A percentile compares a stretch with the other conserved stretches of the same genome.
phyloP scores from a whole-genome alignment of 2,329 filamentous ascomycete species.

The Cryphonectria japonica region DNA sequence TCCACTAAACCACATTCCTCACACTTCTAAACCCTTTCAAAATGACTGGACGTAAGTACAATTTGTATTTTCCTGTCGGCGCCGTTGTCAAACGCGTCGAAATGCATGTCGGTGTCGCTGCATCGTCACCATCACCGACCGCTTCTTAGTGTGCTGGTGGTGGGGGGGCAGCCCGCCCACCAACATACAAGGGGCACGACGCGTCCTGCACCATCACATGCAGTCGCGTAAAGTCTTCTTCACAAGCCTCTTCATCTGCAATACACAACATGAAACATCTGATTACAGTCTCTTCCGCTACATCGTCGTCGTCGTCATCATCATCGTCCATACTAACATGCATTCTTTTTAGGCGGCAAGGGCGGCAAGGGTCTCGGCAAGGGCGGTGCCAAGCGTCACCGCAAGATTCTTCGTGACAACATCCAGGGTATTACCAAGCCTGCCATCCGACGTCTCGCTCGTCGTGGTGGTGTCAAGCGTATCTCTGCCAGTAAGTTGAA shows the following conservation, averaged over 20 bases:
- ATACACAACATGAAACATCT: slow-evolving; percentile 4
- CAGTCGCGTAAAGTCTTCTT: slow-evolving; percentile 24
- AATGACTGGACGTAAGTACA: slow-evolving; percentile 61
- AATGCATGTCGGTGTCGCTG: slow-evolving; percentile 11
- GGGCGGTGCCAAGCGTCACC: slow-evolving; percentile 97
- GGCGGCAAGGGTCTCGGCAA: slow-evolving; percentile 98
- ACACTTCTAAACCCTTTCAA: slow-evolving; percentile 48
- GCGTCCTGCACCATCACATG: slow-evolving; percentile 35
- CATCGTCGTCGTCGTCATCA: slow-evolving; percentile 13
- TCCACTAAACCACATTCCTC: slow-evolving; percentile 29
- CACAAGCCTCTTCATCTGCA: slow-evolving; percentile 23
- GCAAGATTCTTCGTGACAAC: slow-evolving; percentile 99
- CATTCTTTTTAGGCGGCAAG: slow-evolving; percentile 72
- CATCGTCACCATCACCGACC: slow-evolving; percentile 31
- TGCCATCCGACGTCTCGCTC: slow-evolving; percentile 95
- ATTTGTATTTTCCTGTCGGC: slow-evolving; percentile 19
- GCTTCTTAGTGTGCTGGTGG: slow-evolving; percentile 24
- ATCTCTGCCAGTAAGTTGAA: slow-evolving; percentile 82
- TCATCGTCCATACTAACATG: slow-evolving; percentile 48
- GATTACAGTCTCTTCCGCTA: neutral
- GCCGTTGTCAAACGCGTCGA: slow-evolving; percentile 17
- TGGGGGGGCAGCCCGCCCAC: slow-evolving; percentile 34
- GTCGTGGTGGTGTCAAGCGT: slow-evolving; percentile 99
- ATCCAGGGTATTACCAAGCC: slow-evolving; percentile 99
- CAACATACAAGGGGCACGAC: slow-evolving; percentile 29